Conservation (phyloP, 192 early-diverging fungal genomes). For the Coemansia sp. region DNA sequence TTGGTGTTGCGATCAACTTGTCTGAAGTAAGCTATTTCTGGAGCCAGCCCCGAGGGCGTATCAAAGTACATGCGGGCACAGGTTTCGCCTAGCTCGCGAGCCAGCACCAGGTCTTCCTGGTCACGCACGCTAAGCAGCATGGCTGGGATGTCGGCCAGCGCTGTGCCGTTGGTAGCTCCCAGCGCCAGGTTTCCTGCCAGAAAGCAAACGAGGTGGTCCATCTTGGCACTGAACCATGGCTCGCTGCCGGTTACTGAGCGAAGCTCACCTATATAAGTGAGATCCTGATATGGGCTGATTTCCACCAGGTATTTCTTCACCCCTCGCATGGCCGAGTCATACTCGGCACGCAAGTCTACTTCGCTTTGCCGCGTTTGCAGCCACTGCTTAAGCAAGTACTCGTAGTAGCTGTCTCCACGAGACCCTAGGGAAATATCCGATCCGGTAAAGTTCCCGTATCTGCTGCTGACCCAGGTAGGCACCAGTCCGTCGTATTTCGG, state of each 20-base stretch:
- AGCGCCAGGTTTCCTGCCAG: conserved; percentile 56
- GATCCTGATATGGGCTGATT: conserved; percentile 16
- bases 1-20: conserved; percentile 1
- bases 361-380: conserved; percentile 74
- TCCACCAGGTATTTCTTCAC: conserved; percentile 39
- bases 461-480: conserved; percentile 61
- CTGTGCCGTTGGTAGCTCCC: conserved; percentile 37
- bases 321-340: conserved; percentile 55
- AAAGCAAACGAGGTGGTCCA: conserved; percentile 97
- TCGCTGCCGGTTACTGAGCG: conserved; percentile 57
- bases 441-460: conserved; percentile 12
- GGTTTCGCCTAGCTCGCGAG: conserved; percentile 72
- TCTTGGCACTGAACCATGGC: conserved; percentile 54
- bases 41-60: conserved; percentile 75
- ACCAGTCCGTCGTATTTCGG: conserved; percentile 60
- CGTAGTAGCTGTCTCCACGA: conserved; percentile 88
- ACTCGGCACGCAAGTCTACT: conserved; percentile 63
- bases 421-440: conserved; percentile 31
- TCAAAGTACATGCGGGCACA: conserved; percentile 83
- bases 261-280: conserved; percentile 35
- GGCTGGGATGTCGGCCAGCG: conserved; percentile 17
- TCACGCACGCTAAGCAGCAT: conserved; percentile 9
- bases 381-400: conserved; percentile 91
- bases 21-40: conserved; percentile 42
- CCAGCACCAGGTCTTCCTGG: conserved; percentile 71